Percentiles rank a stretch among this genome's conserved stretches.
Conservation (phyloP, 495 filamentous ascomycete genomes). For the Chaetomidium leptoderma region DNA sequence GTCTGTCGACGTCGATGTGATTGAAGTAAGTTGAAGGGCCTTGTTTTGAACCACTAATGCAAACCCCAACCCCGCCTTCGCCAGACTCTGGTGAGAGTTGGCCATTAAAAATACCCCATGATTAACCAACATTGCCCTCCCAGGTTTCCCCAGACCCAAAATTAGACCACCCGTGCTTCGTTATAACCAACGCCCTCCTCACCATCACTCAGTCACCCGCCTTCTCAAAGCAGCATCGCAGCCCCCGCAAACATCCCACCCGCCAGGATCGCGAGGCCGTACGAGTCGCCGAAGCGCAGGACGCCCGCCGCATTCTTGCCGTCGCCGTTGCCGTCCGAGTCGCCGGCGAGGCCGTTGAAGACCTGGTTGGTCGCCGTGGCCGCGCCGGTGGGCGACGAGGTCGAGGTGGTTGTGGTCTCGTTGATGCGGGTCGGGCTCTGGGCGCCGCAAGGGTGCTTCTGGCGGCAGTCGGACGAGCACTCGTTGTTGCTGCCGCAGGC, state of each 20-base stretch:
- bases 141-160: background rate
- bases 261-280: constrained; percentile 54
- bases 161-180: background rate
- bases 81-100: no score
- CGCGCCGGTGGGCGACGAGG: constrained; percentile 39
- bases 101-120: no score
- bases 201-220: background rate
- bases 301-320: constrained; percentile 36
- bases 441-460: constrained; percentile 76
- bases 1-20: no score
- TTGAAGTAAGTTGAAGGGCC: no score
- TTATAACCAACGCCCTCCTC: background rate
- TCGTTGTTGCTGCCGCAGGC: constrained; percentile 54
- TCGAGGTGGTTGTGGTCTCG: constrained; percentile 49
- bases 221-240: constrained; percentile 52
- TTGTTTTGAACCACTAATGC: no score
- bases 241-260: constrained; percentile 62
- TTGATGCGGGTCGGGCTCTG: constrained; percentile 62
- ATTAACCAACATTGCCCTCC: no score
- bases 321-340: constrained; percentile 16
- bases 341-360: constrained; percentile 50
- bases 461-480: constrained; percentile 62
- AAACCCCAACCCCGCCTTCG: no score
- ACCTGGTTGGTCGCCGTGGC: constrained; percentile 36
- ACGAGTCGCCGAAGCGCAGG: constrained; percentile 52